Evolutionary conservation across 768 basidiomycete genomes (phyloP), one percentile per base, ranked within the genome.

Genomic region (Boletus speciosus): DNA sequence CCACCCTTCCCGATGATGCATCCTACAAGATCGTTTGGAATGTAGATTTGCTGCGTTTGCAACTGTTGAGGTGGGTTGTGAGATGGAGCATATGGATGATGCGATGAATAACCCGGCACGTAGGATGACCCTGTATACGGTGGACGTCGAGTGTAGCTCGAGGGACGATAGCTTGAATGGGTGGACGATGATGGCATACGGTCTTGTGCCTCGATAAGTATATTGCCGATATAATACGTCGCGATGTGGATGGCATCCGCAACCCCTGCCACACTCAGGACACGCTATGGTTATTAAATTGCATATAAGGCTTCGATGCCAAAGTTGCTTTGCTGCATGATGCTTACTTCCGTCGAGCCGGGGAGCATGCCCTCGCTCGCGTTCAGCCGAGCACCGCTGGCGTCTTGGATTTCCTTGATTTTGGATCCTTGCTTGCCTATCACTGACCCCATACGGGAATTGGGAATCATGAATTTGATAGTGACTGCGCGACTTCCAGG

Each of bases 351-450:
- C 21, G 96, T 98, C n/a, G 93, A 97, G 15, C 97, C 97, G 2
- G 97, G 96, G 31, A 99, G 81, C 95, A 98, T 97, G 49, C 93
- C 90, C 73, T 98, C 97, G 65, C 90, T 93, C 21, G 97, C 97
- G 66, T 98, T 98, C 61, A 99, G 75, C 57, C 94, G 78, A 15
- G 97, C 97, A 35, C 97, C 97, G 59, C 90, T 93, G 27, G 97
- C 97, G 65, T 99, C 97, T 69, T 99, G 97, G 60, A 99, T 99
- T 74, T 99, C 97, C 77, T 98, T 98, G 71, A 99, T 99, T 73
- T 99, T 99, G 36, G 88, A 87, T 32, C 97, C 97, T 58, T 88
- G 90, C 71, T 97, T 98, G 52, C 97, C 97, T 65, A 99, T 99
- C 56, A 98, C 93, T 16, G 94, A 97, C 39, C 96, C 96, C 96